Conservation (phyloP, 352 stramenopile species). For the Thalassiosira livingstoniorum region DNA sequence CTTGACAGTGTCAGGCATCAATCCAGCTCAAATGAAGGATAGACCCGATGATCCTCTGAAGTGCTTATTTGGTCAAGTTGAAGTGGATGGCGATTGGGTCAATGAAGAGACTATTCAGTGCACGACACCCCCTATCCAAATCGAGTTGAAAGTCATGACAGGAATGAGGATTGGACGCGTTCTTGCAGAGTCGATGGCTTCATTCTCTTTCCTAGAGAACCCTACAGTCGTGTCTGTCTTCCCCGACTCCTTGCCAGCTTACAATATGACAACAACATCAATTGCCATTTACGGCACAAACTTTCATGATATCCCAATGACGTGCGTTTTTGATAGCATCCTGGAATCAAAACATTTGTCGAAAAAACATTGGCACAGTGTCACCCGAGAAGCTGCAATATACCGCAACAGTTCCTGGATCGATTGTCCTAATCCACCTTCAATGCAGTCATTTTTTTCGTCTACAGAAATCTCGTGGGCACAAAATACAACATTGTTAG, state of each 20-base stretch:
- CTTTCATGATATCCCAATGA: slow-evolving; percentile 22
- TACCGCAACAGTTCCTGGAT: slow-evolving; percentile 35
- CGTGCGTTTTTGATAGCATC: slow-evolving; percentile 33
- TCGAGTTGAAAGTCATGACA: slow-evolving; percentile 26
- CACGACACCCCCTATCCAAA: slow-evolving; percentile 16
- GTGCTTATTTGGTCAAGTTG: slow-evolving; percentile 39
- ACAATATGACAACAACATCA: slow-evolving; percentile 4
- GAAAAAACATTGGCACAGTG: not conserved
- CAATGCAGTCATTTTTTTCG: slow-evolving; percentile 40
- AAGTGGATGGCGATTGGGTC: slow-evolving; percentile 28
- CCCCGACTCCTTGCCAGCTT: slow-evolving; percentile 38
- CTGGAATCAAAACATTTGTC: slow-evolving; percentile 16
- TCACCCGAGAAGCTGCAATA: slow-evolving; percentile 17
- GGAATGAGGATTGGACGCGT: slow-evolving; percentile 26
- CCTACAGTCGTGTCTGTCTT: slow-evolving; percentile 16
- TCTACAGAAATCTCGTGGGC: slow-evolving; percentile 19
- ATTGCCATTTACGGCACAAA: slow-evolving; percentile 26
- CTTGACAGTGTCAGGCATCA: slow-evolving; percentile 28
- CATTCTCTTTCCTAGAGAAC: slow-evolving; percentile 29
- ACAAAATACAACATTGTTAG: slow-evolving; percentile 33
- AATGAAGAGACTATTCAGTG: slow-evolving; percentile 24
- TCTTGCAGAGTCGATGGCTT: slow-evolving; percentile 27
- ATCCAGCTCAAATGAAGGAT: not conserved
- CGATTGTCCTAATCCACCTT: slow-evolving; percentile 31
- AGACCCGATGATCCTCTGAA: not conserved